phyloP scores from a whole-genome alignment of 2,329 filamentous ascomycete species.

The Karstenula rhodostoma region DNA sequence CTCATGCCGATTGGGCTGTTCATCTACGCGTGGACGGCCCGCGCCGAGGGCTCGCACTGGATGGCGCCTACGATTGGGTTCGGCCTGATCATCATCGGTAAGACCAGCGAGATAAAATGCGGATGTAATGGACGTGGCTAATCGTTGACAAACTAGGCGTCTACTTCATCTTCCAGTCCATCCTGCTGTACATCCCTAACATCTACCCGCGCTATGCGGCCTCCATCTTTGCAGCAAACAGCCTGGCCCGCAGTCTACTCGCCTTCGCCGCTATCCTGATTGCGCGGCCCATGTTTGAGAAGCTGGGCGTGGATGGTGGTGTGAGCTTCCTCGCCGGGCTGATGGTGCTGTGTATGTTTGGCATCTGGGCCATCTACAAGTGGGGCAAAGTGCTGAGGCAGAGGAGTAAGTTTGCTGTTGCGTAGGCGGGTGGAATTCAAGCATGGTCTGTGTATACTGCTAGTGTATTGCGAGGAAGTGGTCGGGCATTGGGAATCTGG shows the following conservation, averaged over 20 bases:
- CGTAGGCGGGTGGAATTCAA: conserved; percentile 8
- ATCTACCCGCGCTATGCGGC: conserved; percentile 60
- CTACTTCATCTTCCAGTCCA: conserved; percentile 53
- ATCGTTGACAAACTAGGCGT: conserved; percentile 36
- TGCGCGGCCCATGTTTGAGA: conserved; percentile 64
- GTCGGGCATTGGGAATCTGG: background rate
- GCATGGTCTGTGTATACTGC: too few relatives aligned
- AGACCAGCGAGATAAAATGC: too few relatives aligned
- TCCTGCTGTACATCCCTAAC: conserved; percentile 70
- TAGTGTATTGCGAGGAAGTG: too few relatives aligned
- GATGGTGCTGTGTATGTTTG: conserved; percentile 54
- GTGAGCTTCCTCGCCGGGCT: conserved; percentile 63
- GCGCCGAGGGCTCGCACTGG: conserved; percentile 62
- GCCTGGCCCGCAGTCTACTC: conserved; percentile 63
- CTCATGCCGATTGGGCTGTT: conserved; percentile 71
- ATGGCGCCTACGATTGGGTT: conserved; percentile 64
- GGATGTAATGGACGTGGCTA: background rate
- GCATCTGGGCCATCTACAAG: conserved; percentile 66
- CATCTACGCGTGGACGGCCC: conserved; percentile 72
- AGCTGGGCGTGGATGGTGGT: conserved; percentile 66
- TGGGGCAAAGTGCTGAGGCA: conserved; percentile 63
- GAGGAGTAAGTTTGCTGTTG: conserved; percentile 64
- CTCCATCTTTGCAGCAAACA: conserved; percentile 68
- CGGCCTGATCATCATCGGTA: conserved; percentile 51
- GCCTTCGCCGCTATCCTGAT: conserved; percentile 68